These are phyloP conservation scores for Malassezia equina DNA, from an alignment of 1,284 basidiomycete species.

Conservation along the genomic window DNA sequence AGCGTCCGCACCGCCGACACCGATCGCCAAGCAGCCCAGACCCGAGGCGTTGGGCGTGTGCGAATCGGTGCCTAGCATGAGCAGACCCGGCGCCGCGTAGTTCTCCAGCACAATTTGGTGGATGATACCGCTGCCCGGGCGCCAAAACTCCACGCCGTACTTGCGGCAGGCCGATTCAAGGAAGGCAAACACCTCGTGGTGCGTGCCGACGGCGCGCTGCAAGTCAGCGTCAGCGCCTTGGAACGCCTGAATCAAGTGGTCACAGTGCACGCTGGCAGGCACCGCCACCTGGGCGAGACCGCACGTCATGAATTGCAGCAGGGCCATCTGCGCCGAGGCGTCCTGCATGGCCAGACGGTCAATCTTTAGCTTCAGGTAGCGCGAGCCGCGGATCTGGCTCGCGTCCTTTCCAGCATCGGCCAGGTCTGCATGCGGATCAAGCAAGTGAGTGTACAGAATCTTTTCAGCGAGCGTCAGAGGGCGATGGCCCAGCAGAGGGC, in stretches of 20 bases:
- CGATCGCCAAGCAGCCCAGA: conserved; percentile 92
- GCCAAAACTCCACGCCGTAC: conserved; percentile 80
- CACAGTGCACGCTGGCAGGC: conserved; percentile 83
- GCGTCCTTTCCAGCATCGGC: conserved; percentile 56
- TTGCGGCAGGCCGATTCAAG: conserved; percentile 85
- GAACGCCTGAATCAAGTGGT: conserved; percentile 59
- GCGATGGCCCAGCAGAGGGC: conserved; percentile 63
- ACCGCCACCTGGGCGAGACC: conserved; percentile 75
- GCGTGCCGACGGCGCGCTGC: conserved; percentile 71
- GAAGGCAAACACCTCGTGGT: conserved; percentile 97
- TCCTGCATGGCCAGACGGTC: conserved; percentile 98
- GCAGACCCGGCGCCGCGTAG: conserved; percentile 66
- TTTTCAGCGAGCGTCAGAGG: conserved; percentile 93
- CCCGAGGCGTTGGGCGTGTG: conserved; percentile 98
- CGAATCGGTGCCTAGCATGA: conserved; percentile 65
- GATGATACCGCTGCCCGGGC: conserved; percentile 72
- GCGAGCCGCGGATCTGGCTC: conserved; percentile 62
- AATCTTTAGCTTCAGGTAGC: conserved; percentile 79
- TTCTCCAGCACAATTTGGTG: conserved; percentile 97
- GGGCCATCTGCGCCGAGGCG: conserved; percentile 99
- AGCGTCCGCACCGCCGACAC: conserved; percentile 96
- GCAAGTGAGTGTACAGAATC: conserved; percentile 87
- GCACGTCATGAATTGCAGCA: conserved; percentile 97
- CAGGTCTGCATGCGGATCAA: conserved; percentile 62
- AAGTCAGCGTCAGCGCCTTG: conserved; percentile 73